Evolutionary conservation across 768 basidiomycete genomes (phyloP), one percentile per base, ranked within the genome.

Genomic region (Clathrus columnatus): DNA sequence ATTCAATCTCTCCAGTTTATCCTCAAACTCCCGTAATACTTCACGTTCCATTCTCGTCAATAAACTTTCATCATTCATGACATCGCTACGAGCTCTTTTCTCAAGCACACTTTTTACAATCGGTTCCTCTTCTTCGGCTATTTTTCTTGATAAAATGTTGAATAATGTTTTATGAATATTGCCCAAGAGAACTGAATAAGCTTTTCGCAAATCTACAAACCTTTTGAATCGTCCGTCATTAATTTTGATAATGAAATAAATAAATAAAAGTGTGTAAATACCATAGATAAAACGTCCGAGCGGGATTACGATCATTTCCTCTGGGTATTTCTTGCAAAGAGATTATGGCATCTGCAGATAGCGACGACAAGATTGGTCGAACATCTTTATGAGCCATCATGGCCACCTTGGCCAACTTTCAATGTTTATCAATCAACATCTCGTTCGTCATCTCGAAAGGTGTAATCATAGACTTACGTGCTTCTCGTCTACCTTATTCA

Each of bases 401-500:
- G 17, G 91, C 89, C 49, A 86, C 75, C 68, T 95, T 95, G 27
- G 91, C 87, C 48, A 99, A 83, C 94, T 98, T 61, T 14, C 27
- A 17, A n/a, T 36, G 27, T 29, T 17, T 42, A 49, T 29, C 43
- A 61, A 51, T 54, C 50, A 41, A 44, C 44, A 24, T 47, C 30
- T 44, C 21, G 17, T 41, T 55, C 21, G 43, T 4, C 17, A 8
- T 30, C 18, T 56, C 42, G 48, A 30, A 44, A 30, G 28, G 36
- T 29, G 8, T 45, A 16, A 36, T 16, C 17, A 30, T 14, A 3
- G 5, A 68, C 78, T 57, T 52, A 91, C 94, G 70, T 92, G 90
- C 66, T 94, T 92, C 70, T 96, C 95, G 60, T 93, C 91, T 77
- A 93, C 84, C 69, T 96, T 96, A 5, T 91, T 92, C 4, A 83